Percentiles rank a stretch among this genome's conserved stretches.
Conservation (phyloP, 169 alveolate species). For the Besnoitia besnoiti region DNA sequence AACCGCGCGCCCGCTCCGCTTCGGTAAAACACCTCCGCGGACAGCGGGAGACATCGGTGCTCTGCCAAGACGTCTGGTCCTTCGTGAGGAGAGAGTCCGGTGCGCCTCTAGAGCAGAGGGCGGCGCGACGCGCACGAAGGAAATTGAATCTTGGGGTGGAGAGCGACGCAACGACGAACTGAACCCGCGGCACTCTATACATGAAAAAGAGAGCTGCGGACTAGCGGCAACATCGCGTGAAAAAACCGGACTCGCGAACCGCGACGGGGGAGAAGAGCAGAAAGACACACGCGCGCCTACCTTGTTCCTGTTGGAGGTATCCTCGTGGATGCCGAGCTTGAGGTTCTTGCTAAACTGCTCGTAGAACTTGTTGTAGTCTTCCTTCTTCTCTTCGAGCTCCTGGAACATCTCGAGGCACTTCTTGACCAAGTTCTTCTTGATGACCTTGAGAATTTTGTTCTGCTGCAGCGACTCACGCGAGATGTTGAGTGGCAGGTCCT, state of each 20-base stretch:
- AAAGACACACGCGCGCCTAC: conserved; percentile 64
- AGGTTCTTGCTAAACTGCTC: conserved; percentile 99
- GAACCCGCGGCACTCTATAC: no score
- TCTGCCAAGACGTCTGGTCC: conserved; percentile 41
- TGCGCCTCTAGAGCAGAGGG: not conserved
- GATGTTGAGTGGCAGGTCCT: conserved; percentile 98
- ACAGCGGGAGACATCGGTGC: not conserved
- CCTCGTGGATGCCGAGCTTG: conserved; percentile 99
- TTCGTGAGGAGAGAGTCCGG: not conserved
- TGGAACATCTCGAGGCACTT: conserved; percentile 98
- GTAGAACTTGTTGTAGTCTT: conserved; percentile 99
- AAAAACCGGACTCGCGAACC: not conserved
- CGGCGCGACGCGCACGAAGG: not conserved
- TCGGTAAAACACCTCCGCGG: conserved; percentile 11
- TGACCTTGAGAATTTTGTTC: conserved; percentile 98
- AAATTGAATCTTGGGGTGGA: not conserved
- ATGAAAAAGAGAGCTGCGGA: no score
- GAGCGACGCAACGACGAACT: not conserved
- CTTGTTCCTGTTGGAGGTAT: conserved; percentile 96
- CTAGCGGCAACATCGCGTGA: no score
- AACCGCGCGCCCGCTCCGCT: not conserved
- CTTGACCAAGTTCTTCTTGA: conserved; percentile 97
- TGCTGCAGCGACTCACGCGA: conserved; percentile 98
- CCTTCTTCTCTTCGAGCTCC: conserved; percentile 98
- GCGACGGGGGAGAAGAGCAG: not conserved